These are phyloP conservation scores for Zymoseptoria crescenta DNA, from an alignment of 2,329 filamentous ascomycete genomes.

Conservation along the genomic window DNA sequence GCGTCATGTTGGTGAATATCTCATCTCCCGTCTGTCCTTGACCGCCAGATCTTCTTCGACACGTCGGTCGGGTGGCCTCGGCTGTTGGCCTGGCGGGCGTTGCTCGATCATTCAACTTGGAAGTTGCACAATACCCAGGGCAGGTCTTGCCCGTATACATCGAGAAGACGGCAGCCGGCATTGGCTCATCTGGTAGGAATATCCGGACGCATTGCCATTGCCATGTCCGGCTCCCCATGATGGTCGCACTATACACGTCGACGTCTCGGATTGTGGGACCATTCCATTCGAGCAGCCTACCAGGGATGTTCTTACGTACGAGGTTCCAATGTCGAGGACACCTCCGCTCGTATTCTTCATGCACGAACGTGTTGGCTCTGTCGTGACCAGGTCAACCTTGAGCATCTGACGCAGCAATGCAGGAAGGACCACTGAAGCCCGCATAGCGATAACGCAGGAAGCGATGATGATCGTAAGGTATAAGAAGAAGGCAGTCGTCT, in stretches of 20 bases:
- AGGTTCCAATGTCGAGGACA: background rate
- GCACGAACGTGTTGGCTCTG: background rate
- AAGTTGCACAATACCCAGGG: background rate
- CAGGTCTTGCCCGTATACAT: background rate
- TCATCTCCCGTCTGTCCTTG: background rate
- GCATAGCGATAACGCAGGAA: background rate
- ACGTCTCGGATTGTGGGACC: background rate
- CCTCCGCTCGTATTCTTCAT: background rate
- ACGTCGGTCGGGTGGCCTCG: too few species aligned
- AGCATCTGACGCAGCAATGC: background rate
- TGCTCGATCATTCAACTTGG: background rate
- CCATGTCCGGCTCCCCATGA: background rate
- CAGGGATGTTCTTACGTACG: background rate
- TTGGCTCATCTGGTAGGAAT: background rate
- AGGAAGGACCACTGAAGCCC: background rate
- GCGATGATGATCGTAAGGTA: background rate
- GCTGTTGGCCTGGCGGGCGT: background rate
- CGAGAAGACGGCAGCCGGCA: background rate
- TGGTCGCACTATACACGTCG: background rate
- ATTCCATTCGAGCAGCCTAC: background rate
- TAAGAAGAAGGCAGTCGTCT: background rate
- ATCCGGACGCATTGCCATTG: background rate
- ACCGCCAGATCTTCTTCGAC: background rate
- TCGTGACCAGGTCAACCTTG: background rate
- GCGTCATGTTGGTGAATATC: background rate